These are phyloP conservation scores for Colletotrichum higginsianum DNA, from an alignment of 2,329 filamentous ascomycete species.

Conservation along the genomic window DNA sequence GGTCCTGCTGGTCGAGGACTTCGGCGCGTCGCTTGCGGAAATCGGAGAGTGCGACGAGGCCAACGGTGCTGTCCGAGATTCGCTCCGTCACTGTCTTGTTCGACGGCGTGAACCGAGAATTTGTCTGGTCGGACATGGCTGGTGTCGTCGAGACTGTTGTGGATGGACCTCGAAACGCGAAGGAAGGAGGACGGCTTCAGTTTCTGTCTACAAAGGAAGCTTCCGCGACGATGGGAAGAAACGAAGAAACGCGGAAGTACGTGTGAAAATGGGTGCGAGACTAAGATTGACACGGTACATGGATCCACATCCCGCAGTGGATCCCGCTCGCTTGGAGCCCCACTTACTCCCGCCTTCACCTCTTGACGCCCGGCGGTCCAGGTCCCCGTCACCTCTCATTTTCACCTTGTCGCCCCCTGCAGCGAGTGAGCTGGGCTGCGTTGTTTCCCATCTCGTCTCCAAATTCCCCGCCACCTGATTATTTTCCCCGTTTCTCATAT, in stretches of 20 bases:
- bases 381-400: conserved; percentile 5
- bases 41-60: conserved; percentile 91
- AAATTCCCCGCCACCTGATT: conserved; percentile 36
- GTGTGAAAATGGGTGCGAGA: not conserved
- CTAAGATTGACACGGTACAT: not conserved
- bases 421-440: conserved; percentile 27
- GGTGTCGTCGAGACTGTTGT: conserved; percentile 2
- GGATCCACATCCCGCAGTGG: conserved; percentile 35
- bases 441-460: conserved; percentile 11
- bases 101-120: conserved; percentile 80
- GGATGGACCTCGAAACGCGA: not conserved
- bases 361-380: not conserved
- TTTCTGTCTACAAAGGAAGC: not conserved
- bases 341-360: conserved; percentile 29
- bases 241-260: not conserved
- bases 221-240: not conserved
- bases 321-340: conserved; percentile 32
- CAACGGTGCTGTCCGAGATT: conserved; percentile 88
- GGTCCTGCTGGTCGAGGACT: conserved; percentile 91
- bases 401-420: conserved; percentile 1
- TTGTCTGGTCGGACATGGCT: conserved; percentile 58
- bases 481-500: conserved; percentile 4
- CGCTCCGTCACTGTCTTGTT: conserved; percentile 84
- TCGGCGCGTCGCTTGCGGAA: conserved; percentile 97
- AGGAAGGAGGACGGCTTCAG: not conserved